Evolutionary conservation across 2,329 filamentous ascomycete species (phyloP).

Genomic region (Cladorrhinum sp.): DNA sequence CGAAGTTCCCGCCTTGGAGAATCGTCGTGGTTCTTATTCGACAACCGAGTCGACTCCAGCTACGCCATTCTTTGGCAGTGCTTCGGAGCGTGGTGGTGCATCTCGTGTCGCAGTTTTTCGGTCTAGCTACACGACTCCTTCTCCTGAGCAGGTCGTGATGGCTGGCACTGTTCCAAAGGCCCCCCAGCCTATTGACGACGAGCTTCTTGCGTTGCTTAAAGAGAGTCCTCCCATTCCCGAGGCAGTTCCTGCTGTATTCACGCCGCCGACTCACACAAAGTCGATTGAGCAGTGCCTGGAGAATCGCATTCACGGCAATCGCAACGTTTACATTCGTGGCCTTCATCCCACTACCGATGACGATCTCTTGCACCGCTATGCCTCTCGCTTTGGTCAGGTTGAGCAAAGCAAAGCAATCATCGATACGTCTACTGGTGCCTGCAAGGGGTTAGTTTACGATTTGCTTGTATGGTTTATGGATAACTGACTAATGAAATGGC

Average conservation of each 20-base stretch:
- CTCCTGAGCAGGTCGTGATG: constrained; percentile 48
- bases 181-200: constrained; percentile 41
- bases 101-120: constrained; percentile 55
- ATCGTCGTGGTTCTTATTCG: constrained; percentile 65
- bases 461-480: constrained; percentile 6
- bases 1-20: constrained; percentile 61
- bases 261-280: constrained; percentile 80
- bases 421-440: constrained; percentile 85
- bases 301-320: constrained; percentile 86
- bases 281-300: constrained; percentile 91
- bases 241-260: constrained; percentile 86
- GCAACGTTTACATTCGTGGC: constrained; percentile 97
- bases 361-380: constrained; percentile 78
- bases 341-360: constrained; percentile 94
- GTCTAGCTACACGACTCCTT: constrained; percentile 64
- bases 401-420: constrained; percentile 99
- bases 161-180: constrained; percentile 42
- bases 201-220: constrained; percentile 63
- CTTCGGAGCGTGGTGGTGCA: constrained; percentile 58
- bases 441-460: constrained; percentile 76
- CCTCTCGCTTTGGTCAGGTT: constrained; percentile 84
- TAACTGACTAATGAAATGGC: constrained; percentile 24
- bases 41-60: constrained; percentile 65
- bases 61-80: constrained; percentile 61
- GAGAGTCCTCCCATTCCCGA: constrained; percentile 80